phyloP scores from a whole-genome alignment of 768 basidiomycete genomes.

The Asterophora lycoperdoides region DNA sequence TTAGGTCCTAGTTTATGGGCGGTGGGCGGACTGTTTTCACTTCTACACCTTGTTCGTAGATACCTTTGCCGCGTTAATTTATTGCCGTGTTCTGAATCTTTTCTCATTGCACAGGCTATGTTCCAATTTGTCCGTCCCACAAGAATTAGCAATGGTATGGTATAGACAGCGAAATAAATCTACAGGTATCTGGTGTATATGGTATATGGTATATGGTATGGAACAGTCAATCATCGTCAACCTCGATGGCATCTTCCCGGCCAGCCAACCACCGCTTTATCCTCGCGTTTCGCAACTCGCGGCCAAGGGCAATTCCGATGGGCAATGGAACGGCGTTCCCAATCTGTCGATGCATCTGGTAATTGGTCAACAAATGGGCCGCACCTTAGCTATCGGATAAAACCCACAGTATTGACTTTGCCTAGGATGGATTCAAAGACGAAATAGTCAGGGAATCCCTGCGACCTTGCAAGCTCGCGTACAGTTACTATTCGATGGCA shows the following conservation, averaged over 20 bases:
- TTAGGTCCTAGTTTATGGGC: no score
- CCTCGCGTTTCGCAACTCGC: slow-evolving; percentile 49
- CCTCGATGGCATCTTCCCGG: slow-evolving; percentile 30
- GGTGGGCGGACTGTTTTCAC: no score
- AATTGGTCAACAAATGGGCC: not conserved
- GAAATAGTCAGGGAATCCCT: slow-evolving; percentile 79
- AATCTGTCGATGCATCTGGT: slow-evolving; percentile 75
- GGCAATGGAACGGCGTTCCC: slow-evolving; percentile 78
- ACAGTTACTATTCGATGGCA: slow-evolving; percentile 69
- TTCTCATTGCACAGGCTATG: not conserved
- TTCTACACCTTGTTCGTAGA: no score
- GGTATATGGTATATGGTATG: no score
- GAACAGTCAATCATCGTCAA: slow-evolving; percentile 20
- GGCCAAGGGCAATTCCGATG: slow-evolving; percentile 59
- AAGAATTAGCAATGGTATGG: not conserved
- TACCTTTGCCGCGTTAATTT: no score
- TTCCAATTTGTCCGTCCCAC: not conserved
- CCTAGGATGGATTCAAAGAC: slow-evolving; percentile 50
- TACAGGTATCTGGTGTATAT: no score
- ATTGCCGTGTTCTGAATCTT: no score
- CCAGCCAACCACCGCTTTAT: slow-evolving; percentile 48
- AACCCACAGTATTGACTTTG: slow-evolving; percentile 58
- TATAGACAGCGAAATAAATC: not conserved
- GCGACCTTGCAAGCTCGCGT: slow-evolving; percentile 73
- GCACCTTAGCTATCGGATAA: not conserved